Conservation (phyloP, 2,329 filamentous ascomycete genomes). For the Pseudocercospora crystallina region DNA sequence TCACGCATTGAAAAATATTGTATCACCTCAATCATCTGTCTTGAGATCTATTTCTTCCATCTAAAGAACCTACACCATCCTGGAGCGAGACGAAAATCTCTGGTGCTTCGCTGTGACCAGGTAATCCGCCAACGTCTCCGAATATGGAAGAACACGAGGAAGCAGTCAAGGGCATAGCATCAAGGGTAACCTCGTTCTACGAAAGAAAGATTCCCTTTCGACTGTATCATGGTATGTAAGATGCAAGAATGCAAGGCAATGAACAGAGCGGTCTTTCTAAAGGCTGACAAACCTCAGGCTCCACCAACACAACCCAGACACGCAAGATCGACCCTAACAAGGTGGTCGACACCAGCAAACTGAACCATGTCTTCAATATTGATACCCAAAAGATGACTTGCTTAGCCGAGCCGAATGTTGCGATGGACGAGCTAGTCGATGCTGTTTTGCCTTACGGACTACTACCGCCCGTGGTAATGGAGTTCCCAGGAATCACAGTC, state of each 20-base stretch:
- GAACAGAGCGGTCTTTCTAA: too few relatives aligned
- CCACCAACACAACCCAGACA: slow-evolving; percentile 52
- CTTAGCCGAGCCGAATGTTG: slow-evolving; percentile 67
- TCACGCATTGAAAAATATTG: too few relatives aligned
- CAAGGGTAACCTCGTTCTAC: slow-evolving; percentile 41
- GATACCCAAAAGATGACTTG: slow-evolving; percentile 44
- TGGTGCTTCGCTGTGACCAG: too few relatives aligned
- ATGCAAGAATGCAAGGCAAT: too few relatives aligned
- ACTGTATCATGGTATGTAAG: slow-evolving; percentile 51
- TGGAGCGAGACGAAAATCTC: too few relatives aligned
- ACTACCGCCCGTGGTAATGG: slow-evolving; percentile 67
- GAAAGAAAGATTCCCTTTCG: slow-evolving; percentile 50
- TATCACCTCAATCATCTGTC: too few relatives aligned
- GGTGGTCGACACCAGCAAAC: slow-evolving; percentile 49
- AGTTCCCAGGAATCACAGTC: slow-evolving; percentile 66
- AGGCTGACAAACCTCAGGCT: slow-evolving; percentile 37
- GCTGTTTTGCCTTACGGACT: slow-evolving; percentile 57
- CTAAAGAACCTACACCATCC: too few relatives aligned
- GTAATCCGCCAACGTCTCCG: too few relatives aligned
- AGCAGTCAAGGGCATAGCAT: slow-evolving; percentile 15
- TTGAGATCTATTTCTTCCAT: too few relatives aligned
- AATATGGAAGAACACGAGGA: slow-evolving; percentile 17
- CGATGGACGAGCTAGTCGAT: slow-evolving; percentile 64
- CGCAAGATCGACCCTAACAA: slow-evolving; percentile 38
- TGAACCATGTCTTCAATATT: slow-evolving; percentile 50